Evolutionary conservation across 176 grass and related monocot genomes (phyloP).

Genomic region (Canna indica): DNA sequence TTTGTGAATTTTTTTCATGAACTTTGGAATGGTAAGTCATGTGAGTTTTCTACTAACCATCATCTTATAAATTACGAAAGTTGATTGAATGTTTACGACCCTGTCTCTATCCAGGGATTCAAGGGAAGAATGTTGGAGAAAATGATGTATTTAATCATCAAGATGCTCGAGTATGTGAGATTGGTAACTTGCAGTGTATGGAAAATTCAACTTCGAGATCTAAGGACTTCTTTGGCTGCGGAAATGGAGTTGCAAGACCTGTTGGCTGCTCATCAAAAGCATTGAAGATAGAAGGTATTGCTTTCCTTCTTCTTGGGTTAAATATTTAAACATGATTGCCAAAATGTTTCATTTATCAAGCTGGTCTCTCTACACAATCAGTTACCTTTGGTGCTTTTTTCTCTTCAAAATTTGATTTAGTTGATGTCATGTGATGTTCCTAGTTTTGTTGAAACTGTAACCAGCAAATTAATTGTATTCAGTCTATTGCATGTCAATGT

Average conservation of each 20-base stretch:
- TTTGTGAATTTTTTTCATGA: background rate
- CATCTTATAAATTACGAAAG: background rate
- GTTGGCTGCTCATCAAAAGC: background rate
- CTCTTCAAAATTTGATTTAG: background rate
- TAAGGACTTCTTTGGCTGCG: conserved; percentile 1
- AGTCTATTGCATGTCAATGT: background rate
- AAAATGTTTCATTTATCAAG: background rate
- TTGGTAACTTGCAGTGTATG: conserved; percentile 36
- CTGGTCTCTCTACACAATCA: background rate
- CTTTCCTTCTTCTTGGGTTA: background rate
- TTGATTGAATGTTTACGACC: conserved; percentile 6
- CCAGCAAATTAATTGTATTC: background rate
- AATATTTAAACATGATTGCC: background rate
- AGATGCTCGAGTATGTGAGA: conserved; percentile 33
- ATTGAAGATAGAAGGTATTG: background rate
- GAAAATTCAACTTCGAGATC: conserved; percentile 37
- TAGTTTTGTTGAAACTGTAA: background rate
- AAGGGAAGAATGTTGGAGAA: conserved; percentile 15
- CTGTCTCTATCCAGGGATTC: conserved; percentile 35
- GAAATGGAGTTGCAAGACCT: conserved; percentile 1
- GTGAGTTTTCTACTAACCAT: background rate
- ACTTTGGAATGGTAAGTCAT: background rate
- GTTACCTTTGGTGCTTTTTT: background rate
- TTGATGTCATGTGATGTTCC: background rate
- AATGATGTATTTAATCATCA: conserved; percentile 3